These are phyloP conservation scores for Paramarasmius palmivorus DNA, from an alignment of 1,284 basidiomycete species.

Conservation along the genomic window DNA sequence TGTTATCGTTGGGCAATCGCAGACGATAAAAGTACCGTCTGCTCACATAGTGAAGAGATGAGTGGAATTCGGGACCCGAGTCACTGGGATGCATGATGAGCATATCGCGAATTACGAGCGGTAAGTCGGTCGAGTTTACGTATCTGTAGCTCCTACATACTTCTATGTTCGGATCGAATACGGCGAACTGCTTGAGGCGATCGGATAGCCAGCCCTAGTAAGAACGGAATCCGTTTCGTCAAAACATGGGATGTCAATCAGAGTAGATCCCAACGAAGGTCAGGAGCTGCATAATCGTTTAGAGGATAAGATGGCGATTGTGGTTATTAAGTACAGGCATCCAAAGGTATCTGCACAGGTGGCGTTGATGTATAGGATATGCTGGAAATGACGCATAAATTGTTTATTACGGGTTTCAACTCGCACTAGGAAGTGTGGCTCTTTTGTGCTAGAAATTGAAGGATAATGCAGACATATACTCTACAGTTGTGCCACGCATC, in stretches of 20 bases:
- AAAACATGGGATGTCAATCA: neutral
- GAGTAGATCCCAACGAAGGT: slow-evolving; percentile 37
- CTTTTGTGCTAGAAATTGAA: neutral
- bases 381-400: slow-evolving; percentile 49
- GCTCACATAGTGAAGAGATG: slow-evolving; percentile 30
- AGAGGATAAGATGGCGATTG: slow-evolving; percentile 23
- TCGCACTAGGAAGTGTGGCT: neutral
- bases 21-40: neutral
- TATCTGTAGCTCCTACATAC: no score
- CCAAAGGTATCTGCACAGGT: slow-evolving; percentile 39
- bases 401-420: slow-evolving; percentile 15
- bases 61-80: slow-evolving; percentile 35
- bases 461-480: neutral
- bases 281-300: slow-evolving; percentile 38
- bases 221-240: neutral
- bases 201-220: neutral
- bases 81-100: slow-evolving; percentile 36
- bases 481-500: neutral
- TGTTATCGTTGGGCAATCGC: neutral
- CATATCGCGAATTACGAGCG: slow-evolving; percentile 36
- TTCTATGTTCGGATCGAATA: slow-evolving; percentile 21
- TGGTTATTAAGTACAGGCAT: slow-evolving; percentile 48
- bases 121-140: neutral
- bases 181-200: slow-evolving; percentile 21
- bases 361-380: slow-evolving; percentile 46